Evolutionary conservation across 2,329 filamentous ascomycete genomes (phyloP).

Genomic region (Ceratocystis alfenasii): DNA sequence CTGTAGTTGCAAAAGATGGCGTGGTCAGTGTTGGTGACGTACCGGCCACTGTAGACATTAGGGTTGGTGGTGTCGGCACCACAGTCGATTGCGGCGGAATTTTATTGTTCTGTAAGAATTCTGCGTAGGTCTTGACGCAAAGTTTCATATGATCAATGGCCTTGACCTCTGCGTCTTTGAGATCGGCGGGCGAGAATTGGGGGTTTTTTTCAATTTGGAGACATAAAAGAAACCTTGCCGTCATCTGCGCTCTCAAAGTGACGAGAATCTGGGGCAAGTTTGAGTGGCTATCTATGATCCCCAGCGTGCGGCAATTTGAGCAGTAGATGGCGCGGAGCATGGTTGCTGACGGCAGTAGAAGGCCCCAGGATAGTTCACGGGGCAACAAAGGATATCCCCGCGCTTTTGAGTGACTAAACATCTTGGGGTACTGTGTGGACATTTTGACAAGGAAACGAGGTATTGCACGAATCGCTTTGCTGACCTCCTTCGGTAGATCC

Average conservation of each 20-base stretch:
- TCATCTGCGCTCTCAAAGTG: neutral
- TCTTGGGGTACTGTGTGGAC: neutral
- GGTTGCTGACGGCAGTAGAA: neutral
- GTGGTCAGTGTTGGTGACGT: neutral
- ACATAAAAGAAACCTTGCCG: neutral
- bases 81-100: neutral
- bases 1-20: neutral
- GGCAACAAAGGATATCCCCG: neutral
- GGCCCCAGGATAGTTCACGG: neutral
- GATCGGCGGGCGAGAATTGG: neutral
- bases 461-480: neutral
- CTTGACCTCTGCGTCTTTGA: neutral
- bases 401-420: neutral
- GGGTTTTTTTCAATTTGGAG: neutral
- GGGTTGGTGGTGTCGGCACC: neutral
- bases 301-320: neutral
- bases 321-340: neutral
- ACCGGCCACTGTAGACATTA: neutral
- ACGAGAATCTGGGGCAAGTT: neutral
- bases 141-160: neutral
- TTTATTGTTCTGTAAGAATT: neutral
- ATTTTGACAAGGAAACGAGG: neutral
- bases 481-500: neutral
- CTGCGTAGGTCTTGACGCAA: neutral
- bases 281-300: neutral